These are phyloP conservation scores for Penicillium sp. DNA, from an alignment of 2,329 filamentous ascomycete species.

Conservation along the genomic window DNA sequence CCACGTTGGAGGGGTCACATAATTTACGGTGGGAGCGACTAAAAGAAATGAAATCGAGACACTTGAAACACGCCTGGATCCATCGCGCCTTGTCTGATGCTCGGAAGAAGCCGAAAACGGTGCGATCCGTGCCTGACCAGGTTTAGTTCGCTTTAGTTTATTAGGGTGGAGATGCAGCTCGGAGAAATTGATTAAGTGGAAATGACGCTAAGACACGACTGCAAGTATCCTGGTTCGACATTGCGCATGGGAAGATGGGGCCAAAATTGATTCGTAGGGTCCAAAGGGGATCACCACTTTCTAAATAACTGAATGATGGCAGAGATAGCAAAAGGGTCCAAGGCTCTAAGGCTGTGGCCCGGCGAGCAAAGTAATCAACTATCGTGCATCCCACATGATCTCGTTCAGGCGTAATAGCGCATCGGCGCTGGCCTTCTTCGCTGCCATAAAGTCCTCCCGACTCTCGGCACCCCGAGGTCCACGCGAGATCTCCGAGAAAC, in stretches of 20 bases:
- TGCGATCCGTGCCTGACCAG: slow-evolving; percentile 9
- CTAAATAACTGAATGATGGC: slow-evolving; percentile 5
- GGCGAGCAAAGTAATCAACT: slow-evolving; percentile 15
- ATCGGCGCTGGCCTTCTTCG: slow-evolving; percentile 54
- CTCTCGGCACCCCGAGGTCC: slow-evolving; percentile 50
- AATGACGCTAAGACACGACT: slow-evolving; percentile 20
- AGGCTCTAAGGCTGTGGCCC: background rate
- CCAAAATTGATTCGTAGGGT: background rate
- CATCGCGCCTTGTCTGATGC: slow-evolving; percentile 11
- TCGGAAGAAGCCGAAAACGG: slow-evolving; percentile 25
- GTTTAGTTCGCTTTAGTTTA: slow-evolving; percentile 21
- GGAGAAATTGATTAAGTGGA: slow-evolving; percentile 21
- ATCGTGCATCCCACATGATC: slow-evolving; percentile 56
- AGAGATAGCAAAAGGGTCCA: slow-evolving; percentile 2
- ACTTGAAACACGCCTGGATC: slow-evolving; percentile 36
- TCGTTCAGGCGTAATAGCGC: slow-evolving; percentile 53
- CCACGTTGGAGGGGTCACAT: background rate
- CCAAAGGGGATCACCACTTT: background rate
- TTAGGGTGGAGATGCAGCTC: slow-evolving; percentile 5
- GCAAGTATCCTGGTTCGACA: slow-evolving; percentile 7
- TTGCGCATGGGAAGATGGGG: slow-evolving; percentile 2
- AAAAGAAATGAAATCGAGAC: slow-evolving; percentile 32
- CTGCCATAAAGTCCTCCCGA: slow-evolving; percentile 54
- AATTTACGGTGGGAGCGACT: slow-evolving; percentile 11
- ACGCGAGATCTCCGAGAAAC: slow-evolving; percentile 52